Evolutionary conservation across 1,284 basidiomycete species (phyloP).

Genomic region (Meripilus lineatus): DNA sequence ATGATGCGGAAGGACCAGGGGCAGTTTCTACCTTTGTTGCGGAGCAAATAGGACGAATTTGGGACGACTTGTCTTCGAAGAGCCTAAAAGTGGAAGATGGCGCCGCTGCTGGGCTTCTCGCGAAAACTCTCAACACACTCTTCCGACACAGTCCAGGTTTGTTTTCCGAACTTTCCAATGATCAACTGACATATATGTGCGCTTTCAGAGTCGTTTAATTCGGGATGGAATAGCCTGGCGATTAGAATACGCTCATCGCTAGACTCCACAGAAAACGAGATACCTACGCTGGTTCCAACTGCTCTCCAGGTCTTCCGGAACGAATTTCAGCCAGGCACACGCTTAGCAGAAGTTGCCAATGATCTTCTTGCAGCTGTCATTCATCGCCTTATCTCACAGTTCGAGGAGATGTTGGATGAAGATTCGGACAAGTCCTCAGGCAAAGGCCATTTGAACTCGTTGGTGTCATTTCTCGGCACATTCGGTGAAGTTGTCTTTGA

Average conservation of each 20-base stretch:
- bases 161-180: slow-evolving; percentile 12
- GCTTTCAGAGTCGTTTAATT: slow-evolving; percentile 36
- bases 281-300: slow-evolving; percentile 33
- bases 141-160: slow-evolving; percentile 38
- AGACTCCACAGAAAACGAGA: slow-evolving; percentile 12
- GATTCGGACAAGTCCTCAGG: slow-evolving; percentile 13
- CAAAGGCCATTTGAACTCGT: slow-evolving; percentile 14
- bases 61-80: slow-evolving; percentile 40
- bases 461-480: slow-evolving; percentile 35
- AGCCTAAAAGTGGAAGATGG: slow-evolving; percentile 44
- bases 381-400: slow-evolving; percentile 22
- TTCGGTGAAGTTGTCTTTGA: slow-evolving; percentile 40
- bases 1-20: slow-evolving; percentile 10
- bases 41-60: slow-evolving; percentile 44
- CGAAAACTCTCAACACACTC: slow-evolving; percentile 39
- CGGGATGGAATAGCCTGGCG: slow-evolving; percentile 40
- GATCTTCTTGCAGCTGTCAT: slow-evolving; percentile 24
- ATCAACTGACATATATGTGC: slow-evolving; percentile 4
- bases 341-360: slow-evolving; percentile 24
- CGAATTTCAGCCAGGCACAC: slow-evolving; percentile 22
- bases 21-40: slow-evolving; percentile 30
- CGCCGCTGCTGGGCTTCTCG: slow-evolving; percentile 41
- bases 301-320: slow-evolving; percentile 39
- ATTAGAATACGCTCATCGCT: slow-evolving; percentile 20
- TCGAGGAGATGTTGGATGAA: slow-evolving; percentile 22